A percentile compares a stretch with the other conserved stretches of the same genome.
Evolutionary conservation across 2,329 filamentous ascomycete species (phyloP).

Genomic region (Aspergillus bombycis): DNA sequence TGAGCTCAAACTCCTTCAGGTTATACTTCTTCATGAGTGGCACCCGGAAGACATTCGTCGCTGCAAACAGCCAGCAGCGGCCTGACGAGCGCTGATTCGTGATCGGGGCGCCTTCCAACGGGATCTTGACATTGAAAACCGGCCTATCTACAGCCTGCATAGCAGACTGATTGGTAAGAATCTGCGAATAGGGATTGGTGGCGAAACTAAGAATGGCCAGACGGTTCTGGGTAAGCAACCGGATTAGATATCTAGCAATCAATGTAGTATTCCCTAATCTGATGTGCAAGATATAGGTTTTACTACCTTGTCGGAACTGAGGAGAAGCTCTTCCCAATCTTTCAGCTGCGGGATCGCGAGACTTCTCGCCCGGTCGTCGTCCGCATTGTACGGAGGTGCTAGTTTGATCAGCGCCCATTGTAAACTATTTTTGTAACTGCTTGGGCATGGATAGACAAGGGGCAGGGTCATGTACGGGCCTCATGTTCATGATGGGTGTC

Average conservation of each 20-base stretch:
- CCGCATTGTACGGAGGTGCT: conserved; percentile 3
- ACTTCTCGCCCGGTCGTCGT: background rate
- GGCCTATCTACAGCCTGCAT: conserved; percentile 69
- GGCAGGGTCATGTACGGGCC: background rate
- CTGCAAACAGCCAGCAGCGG: conserved; percentile 89
- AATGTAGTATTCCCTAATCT: background rate
- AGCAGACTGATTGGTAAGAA: conserved; percentile 67
- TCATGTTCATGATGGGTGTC: background rate
- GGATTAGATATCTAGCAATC: conserved; percentile 2
- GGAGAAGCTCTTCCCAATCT: background rate
- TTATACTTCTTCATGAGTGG: conserved; percentile 82
- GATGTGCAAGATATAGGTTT: background rate
- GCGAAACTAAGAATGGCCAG: conserved; percentile 76
- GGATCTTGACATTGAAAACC: conserved; percentile 80
- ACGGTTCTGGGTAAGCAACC: conserved; percentile 55
- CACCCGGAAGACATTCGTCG: conserved; percentile 90
- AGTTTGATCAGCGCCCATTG: background rate
- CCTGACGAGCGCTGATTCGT: conserved; percentile 83
- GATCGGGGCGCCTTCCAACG: conserved; percentile 78
- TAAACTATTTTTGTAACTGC: background rate
- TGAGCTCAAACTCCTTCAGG: conserved; percentile 79
- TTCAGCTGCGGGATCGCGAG: background rate
- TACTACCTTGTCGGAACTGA: background rate
- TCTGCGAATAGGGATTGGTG: conserved; percentile 65
- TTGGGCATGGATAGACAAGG: background rate